These are phyloP conservation scores for Mucor lusitanicus DNA, from an alignment of 371 early-diverging fungal species.

Conservation along the genomic window DNA sequence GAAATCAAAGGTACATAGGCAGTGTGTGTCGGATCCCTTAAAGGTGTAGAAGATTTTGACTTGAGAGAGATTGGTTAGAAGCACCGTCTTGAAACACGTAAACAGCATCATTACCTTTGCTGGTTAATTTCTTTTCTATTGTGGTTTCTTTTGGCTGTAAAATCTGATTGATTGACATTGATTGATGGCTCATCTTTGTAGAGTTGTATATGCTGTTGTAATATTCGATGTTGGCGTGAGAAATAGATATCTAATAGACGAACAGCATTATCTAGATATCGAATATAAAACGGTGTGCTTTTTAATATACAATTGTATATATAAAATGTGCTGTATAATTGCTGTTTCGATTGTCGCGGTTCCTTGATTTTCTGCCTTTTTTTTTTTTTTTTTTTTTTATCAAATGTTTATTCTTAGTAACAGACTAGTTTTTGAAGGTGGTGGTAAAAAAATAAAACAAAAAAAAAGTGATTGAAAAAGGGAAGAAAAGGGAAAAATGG, in stretches of 20 bases:
- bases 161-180: slow-evolving; percentile 38
- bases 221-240: slow-evolving; percentile 16
- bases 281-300: background rate
- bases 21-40: slow-evolving; percentile 40
- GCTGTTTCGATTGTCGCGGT: background rate
- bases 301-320: background rate
- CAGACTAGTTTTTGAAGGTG: background rate
- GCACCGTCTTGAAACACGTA: slow-evolving; percentile 7
- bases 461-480: slow-evolving; percentile 5
- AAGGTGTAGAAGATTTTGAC: slow-evolving; percentile 43
- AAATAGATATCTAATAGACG: background rate
- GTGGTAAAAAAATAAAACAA: background rate
- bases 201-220: background rate
- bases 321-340: background rate
- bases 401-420: background rate
- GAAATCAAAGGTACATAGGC: slow-evolving; percentile 32
- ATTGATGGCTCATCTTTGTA: slow-evolving; percentile 24
- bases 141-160: slow-evolving; percentile 11
- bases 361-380: background rate
- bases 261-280: slow-evolving; percentile 14
- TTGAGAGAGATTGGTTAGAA: slow-evolving; percentile 5
- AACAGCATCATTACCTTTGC: slow-evolving; percentile 14
- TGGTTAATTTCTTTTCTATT: background rate
- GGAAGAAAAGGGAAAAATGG: slow-evolving; percentile 11
- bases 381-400: background rate